Evolutionary conservation across 371 early-diverging fungal species (phyloP).

Genomic region (Rhizopus arrhizus): DNA sequence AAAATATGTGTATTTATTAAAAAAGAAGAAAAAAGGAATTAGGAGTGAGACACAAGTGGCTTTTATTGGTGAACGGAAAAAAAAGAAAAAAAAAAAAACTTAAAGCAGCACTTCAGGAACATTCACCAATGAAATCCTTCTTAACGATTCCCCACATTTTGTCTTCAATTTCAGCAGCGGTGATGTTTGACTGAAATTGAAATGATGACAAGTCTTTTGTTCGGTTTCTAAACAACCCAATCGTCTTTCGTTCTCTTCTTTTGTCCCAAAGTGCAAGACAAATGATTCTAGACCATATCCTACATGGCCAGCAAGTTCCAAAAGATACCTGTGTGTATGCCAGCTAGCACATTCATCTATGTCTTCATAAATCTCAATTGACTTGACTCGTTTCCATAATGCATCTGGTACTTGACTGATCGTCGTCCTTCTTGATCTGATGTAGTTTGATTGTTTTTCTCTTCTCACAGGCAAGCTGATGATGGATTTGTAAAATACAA

Average conservation of each 20-base stretch:
- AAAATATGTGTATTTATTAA: not conserved
- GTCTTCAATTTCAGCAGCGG: constrained; percentile 8
- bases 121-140: constrained; percentile 14
- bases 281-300: constrained; percentile 12
- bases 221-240: not conserved
- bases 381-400: constrained; percentile 21
- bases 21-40: constrained; percentile 1
- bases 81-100: not conserved
- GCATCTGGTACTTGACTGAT: constrained; percentile 13
- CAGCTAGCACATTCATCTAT: constrained; percentile 20
- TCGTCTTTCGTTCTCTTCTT: constrained; percentile 15
- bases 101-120: constrained; percentile 14
- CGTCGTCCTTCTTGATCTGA: constrained; percentile 8
- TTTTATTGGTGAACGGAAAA: not conserved
- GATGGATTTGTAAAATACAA: constrained; percentile 13
- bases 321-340: constrained; percentile 9
- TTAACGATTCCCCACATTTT: constrained; percentile 17
- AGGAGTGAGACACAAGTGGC: not conserved
- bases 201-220: not conserved
- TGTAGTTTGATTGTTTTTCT: not conserved
- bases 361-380: constrained; percentile 23
- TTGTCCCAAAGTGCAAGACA: constrained; percentile 22
- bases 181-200: constrained; percentile 7
- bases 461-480: constrained; percentile 7
- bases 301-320: constrained; percentile 15